Evolutionary conservation across 345 rosid species (phyloP).

Genomic region (Brassica nigra): DNA sequence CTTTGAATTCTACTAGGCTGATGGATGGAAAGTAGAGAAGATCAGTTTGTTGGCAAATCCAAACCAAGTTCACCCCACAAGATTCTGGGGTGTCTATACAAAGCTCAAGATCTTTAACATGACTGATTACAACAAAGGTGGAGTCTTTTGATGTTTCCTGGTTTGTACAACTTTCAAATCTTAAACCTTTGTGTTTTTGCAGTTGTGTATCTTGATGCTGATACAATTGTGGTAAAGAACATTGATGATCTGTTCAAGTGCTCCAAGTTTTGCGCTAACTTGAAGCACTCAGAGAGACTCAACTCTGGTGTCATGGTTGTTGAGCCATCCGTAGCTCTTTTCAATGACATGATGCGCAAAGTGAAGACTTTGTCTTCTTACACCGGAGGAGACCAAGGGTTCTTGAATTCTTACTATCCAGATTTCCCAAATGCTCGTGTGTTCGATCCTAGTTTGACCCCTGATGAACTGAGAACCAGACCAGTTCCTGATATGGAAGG

Average conservation of each 20-base stretch:
- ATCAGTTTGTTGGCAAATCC: slow-evolving; percentile 86
- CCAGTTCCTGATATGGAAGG: slow-evolving; percentile 80
- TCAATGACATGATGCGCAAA: slow-evolving; percentile 82
- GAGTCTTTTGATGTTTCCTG: not conserved
- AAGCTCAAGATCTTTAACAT: slow-evolving; percentile 92
- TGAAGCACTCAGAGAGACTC: slow-evolving; percentile 94
- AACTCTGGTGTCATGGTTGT: slow-evolving; percentile 98
- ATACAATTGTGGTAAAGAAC: slow-evolving; percentile 93
- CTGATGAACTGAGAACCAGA: slow-evolving; percentile 57
- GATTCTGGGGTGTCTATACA: slow-evolving; percentile 98
- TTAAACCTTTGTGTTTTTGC: slow-evolving; percentile 18
- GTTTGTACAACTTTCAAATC: not conserved
- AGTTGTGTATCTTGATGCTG: slow-evolving; percentile 97
- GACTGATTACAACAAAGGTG: slow-evolving; percentile 87
- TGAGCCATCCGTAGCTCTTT: slow-evolving; percentile 76
- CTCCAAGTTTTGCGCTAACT: slow-evolving; percentile 81
- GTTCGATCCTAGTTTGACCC: slow-evolving; percentile 68
- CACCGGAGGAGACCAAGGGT: slow-evolving; percentile 97
- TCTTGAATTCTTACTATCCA: slow-evolving; percentile 77
- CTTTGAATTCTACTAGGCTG: slow-evolving; percentile 56
- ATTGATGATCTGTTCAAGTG: slow-evolving; percentile 86
- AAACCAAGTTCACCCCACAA: slow-evolving; percentile 81
- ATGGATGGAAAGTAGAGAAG: slow-evolving; percentile 95
- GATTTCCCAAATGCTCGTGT: slow-evolving; percentile 83
- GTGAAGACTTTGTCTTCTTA: slow-evolving; percentile 77